Evolutionary conservation across 2,329 filamentous ascomycete species (phyloP), one percentile per base, ranked within the genome.

Genomic region (Cyphellophora attinorum): DNA sequence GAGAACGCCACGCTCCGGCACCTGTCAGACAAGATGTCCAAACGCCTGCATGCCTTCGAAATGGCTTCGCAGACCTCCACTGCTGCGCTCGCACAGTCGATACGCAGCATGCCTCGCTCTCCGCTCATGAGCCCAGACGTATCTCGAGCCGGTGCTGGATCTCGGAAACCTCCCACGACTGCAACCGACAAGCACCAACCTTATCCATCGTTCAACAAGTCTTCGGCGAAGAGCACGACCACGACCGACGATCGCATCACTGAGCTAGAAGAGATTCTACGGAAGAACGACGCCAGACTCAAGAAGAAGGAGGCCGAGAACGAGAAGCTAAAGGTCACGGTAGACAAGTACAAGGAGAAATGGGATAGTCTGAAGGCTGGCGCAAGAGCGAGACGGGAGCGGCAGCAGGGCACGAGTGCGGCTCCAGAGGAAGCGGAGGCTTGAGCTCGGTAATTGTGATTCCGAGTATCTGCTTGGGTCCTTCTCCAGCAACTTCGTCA

Each of bases 21-120:
- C 38, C 78, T 86, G 48, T 75, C 93, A 6, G 88, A 96, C 58
- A 85, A 85, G 32, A 72, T 95, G 21, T 84, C 82, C 42, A 84
- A 81, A 49, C 76, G 89, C 1, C 72, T 98, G n/a, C 83, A 91
- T 50, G 81, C 86, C 42, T 98, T 94, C 62, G 89, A 98, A 59
- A 79, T 85, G 25, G 88, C 85, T 49, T 85, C 86, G 0, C 91
- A 96, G 59, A 85, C 80, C 44, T 88, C 82, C 23, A 84, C 81
- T 34, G 74, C 88, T 60, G 85, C 85, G 3, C 71, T 96, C 19
- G 84, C 88, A 11, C 85, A 95, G 55, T 93, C 85, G 47, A 78
- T 77, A 49, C 62, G 67, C 45, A 61, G 65, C 39, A 58, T 70
- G 36, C 60, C 65, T 25, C 58, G 60, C 27, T 33, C 45, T 40